These are phyloP conservation scores for Oryza glumipatula DNA, from an alignment of 176 grass and related monocot species.

Conservation along the genomic window DNA sequence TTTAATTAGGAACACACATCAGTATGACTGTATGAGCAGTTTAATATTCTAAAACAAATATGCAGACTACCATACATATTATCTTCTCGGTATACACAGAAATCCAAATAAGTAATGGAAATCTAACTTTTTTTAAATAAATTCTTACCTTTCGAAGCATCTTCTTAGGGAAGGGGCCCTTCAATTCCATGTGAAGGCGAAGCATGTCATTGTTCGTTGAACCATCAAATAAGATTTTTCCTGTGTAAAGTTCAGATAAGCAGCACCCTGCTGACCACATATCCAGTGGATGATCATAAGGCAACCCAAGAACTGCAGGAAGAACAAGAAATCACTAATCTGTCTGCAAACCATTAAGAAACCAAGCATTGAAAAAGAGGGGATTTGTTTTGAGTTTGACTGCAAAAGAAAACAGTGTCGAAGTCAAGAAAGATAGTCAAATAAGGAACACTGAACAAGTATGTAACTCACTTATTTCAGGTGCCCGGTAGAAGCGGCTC, in stretches of 20 bases:
- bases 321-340: neutral
- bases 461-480: slow-evolving; percentile 92
- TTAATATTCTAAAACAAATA: neutral
- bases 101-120: no score
- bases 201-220: slow-evolving; percentile 96
- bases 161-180: slow-evolving; percentile 95
- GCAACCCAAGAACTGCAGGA: slow-evolving; percentile 94
- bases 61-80: neutral
- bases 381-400: neutral
- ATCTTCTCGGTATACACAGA: neutral
- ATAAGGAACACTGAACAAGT: neutral
- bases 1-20: slow-evolving; percentile 23
- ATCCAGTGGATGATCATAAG: slow-evolving; percentile 94
- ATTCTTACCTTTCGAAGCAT: slow-evolving; percentile 92
- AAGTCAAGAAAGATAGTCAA: neutral
- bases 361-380: neutral
- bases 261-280: slow-evolving; percentile 98
- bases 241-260: slow-evolving; percentile 94
- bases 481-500: slow-evolving; percentile 95
- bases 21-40: neutral
- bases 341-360: neutral
- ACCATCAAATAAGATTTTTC: slow-evolving; percentile 93
- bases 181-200: slow-evolving; percentile 95
- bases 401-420: neutral
- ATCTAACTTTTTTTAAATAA: neutral